Conservation (phyloP, 2,329 filamentous ascomycete species). For the Talaromyces rugulosus region DNA sequence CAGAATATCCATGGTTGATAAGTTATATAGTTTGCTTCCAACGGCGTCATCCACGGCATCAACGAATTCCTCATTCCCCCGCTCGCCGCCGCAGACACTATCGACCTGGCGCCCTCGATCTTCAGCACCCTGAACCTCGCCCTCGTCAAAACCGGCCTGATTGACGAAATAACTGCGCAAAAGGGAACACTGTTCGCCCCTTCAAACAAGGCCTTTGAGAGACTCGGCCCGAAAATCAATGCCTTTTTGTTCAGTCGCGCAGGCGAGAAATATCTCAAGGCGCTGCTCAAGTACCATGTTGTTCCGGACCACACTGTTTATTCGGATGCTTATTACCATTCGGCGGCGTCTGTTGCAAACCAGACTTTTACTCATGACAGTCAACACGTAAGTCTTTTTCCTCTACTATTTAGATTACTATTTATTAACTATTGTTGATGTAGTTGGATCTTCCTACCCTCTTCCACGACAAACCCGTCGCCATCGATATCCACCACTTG, state of each 20-base stretch:
- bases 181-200: constrained; percentile 79
- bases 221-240: constrained; percentile 62
- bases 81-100: constrained; percentile 59
- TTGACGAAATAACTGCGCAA: constrained; percentile 51
- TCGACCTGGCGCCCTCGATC: constrained; percentile 60
- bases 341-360: constrained; percentile 17
- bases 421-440: background rate
- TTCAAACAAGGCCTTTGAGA: constrained; percentile 69
- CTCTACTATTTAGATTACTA: background rate
- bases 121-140: constrained; percentile 77
- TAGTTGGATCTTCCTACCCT: constrained; percentile 64
- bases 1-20: background rate
- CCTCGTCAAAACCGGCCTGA: constrained; percentile 69
- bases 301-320: constrained; percentile 71
- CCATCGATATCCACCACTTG: constrained; percentile 65
- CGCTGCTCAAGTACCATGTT: constrained; percentile 72
- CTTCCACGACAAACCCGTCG: constrained; percentile 61
- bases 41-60: constrained; percentile 75
- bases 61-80: constrained; percentile 71
- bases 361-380: constrained; percentile 18
- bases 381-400: constrained; percentile 8
- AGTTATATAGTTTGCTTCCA: constrained; percentile 57
- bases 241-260: constrained; percentile 76
- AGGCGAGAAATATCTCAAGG: constrained; percentile 70
- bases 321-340: constrained; percentile 71